Conservation (phyloP, 257 asterid genomes). For the Przewalskia tangutica region DNA sequence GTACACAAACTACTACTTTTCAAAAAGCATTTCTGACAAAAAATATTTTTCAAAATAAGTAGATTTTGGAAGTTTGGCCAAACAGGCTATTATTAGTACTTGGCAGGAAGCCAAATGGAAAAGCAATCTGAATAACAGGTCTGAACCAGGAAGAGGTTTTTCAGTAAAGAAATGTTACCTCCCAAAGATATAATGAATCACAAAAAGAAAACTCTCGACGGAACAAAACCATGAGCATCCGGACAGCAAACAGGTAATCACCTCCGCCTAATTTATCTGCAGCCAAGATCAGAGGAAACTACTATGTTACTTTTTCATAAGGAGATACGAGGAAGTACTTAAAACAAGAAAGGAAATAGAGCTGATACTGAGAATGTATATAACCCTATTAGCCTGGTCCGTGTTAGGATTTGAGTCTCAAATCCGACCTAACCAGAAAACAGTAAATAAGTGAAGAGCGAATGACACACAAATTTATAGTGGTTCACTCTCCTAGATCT, state of each 20-base stretch:
- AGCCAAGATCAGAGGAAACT: conserved; percentile 11
- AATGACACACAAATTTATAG: no score
- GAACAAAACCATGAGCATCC: conserved; percentile 96
- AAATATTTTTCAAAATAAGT: no score
- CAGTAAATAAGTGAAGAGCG: no score
- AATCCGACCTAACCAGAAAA: no score
- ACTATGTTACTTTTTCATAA: neutral
- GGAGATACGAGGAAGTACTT: neutral
- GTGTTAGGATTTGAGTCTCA: no score
- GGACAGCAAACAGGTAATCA: conserved; percentile 83
- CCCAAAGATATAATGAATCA: conserved; percentile 92
- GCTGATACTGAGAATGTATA: no score
- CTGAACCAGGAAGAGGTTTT: neutral
- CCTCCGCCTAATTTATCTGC: conserved; percentile 90
- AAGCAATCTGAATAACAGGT: neutral
- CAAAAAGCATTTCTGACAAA: no score
- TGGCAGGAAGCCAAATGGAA: neutral
- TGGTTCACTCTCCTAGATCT: no score
- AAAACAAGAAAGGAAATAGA: neutral
- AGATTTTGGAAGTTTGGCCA: no score
- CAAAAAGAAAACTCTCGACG: conserved; percentile 93
- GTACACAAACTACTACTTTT: no score
- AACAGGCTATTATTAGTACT: no score
- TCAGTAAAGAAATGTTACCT: conserved; percentile 35
- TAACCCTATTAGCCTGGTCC: no score